Conservation (phyloP, 2,329 filamentous ascomycete genomes). For the Cryphonectria naterciae region DNA sequence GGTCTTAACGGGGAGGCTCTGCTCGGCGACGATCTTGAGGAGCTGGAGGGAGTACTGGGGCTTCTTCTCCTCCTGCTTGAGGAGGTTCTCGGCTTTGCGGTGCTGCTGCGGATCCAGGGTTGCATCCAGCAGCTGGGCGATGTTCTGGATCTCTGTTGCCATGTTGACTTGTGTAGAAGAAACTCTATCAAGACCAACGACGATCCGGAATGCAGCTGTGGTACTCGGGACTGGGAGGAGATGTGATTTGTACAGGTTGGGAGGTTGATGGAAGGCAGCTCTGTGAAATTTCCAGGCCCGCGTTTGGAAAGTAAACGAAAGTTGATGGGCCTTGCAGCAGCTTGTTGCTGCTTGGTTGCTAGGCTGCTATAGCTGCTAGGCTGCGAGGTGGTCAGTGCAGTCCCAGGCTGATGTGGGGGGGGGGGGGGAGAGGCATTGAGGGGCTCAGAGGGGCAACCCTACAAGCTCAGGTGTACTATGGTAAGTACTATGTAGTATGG, state of each 20-base stretch:
- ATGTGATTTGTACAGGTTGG: conserved; percentile 1
- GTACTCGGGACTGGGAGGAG: conserved; percentile 2
- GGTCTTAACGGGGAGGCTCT: conserved; percentile 73
- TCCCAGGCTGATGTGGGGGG: conserved; percentile 5
- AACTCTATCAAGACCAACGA: conserved; percentile 18
- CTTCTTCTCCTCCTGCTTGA: conserved; percentile 79
- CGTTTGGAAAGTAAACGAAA: conserved; percentile 25
- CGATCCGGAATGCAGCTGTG: conserved; percentile 11
- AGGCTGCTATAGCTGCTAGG: background rate
- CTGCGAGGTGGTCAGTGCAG: background rate
- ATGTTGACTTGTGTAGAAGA: conserved; percentile 45
- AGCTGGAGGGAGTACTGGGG: conserved; percentile 86
- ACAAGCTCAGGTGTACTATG: background rate
- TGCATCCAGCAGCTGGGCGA: conserved; percentile 86
- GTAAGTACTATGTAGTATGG: too few relatives aligned
- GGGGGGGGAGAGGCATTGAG: conserved; percentile 6
- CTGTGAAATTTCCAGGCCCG: conserved; percentile 14
- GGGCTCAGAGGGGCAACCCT: conserved; percentile 16
- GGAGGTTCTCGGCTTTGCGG: conserved; percentile 83
- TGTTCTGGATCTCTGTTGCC: conserved; percentile 59
- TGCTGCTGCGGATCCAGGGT: conserved; percentile 87
- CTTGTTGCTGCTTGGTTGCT: conserved; percentile 22
- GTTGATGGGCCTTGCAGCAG: conserved; percentile 3
- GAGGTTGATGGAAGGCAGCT: conserved; percentile 9
- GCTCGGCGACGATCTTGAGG: conserved; percentile 85